These are phyloP conservation scores for Yamadazyma spencermartinsiae DNA, from an alignment of 1,139 yeast species.

Conservation along the genomic window DNA sequence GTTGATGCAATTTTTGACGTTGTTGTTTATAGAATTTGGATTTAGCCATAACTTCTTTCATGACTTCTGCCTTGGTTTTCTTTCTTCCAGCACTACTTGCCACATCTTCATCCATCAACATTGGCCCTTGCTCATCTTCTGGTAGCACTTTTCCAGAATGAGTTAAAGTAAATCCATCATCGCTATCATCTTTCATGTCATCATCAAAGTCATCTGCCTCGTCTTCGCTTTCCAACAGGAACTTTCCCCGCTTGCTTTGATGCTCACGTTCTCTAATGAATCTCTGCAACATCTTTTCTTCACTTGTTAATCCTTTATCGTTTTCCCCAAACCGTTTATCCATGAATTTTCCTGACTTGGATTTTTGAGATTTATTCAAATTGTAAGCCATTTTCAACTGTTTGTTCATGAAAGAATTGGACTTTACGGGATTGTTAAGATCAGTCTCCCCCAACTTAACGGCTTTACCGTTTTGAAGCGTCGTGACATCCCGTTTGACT, in stretches of 20 bases:
- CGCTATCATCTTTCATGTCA: constrained; percentile 23
- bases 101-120: constrained; percentile 23
- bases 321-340: constrained; percentile 95
- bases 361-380: constrained; percentile 57
- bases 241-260: constrained; percentile 51
- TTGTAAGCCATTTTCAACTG: constrained; percentile 70
- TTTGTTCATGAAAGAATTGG: constrained; percentile 78
- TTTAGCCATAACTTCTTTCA: constrained; percentile 95
- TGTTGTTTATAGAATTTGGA: constrained; percentile 87
- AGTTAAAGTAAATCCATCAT: constrained; percentile 54
- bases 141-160: constrained; percentile 72
- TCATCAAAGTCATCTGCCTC: constrained; percentile 45
- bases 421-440: constrained; percentile 36
- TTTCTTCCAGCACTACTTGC: constrained; percentile 49
- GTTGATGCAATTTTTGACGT: constrained; percentile 76
- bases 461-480: constrained; percentile 52
- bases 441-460: constrained; percentile 58
- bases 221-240: constrained; percentile 69
- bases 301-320: constrained; percentile 68
- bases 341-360: constrained; percentile 73
- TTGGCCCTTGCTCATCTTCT: constrained; percentile 22
- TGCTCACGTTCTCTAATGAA: constrained; percentile 85
- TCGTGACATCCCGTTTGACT: constrained; percentile 65
- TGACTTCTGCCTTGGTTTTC: constrained; percentile 90
- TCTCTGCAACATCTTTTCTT: constrained; percentile 93